Percentiles rank a stretch among this genome's conserved stretches.
Evolutionary conservation across 192 early-diverging fungal genomes (phyloP).

Genomic region (Backusella morwellensis): DNA sequence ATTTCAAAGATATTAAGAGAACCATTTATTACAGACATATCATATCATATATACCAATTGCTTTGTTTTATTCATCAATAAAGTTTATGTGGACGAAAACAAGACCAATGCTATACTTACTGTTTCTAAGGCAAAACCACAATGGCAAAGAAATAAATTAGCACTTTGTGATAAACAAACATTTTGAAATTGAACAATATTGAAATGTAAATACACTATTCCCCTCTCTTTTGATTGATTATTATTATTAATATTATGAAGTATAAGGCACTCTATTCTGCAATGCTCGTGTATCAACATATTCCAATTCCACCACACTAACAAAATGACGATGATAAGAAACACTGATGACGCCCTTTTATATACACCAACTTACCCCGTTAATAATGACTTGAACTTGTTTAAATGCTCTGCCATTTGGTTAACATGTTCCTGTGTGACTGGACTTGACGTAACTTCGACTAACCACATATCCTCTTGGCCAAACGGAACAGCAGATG

Average conservation of each 20-base stretch:
- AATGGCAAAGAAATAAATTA: too few species aligned
- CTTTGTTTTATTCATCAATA: too few species aligned
- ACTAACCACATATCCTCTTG: constrained; percentile 59
- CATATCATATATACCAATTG: too few species aligned
- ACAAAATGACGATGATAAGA: neutral
- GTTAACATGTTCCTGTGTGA: constrained; percentile 55
- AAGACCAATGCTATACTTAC: too few species aligned
- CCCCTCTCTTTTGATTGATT: neutral
- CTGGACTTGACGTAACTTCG: constrained; percentile 52
- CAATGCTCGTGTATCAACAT: constrained; percentile 36
- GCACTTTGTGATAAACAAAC: too few species aligned
- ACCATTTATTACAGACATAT: too few species aligned
- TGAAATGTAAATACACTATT: neutral
- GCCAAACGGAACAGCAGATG: constrained; percentile 38
- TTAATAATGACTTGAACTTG: constrained; percentile 38
- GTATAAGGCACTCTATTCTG: constrained; percentile 37
- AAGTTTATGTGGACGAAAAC: too few species aligned
- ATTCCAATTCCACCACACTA: constrained; percentile 39
- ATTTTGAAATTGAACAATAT: neutral
- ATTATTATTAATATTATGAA: neutral
- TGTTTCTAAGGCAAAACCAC: too few species aligned
- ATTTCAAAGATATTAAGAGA: too few species aligned
- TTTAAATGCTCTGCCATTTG: constrained; percentile 49
- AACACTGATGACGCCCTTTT: neutral
- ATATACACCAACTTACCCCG: constrained; percentile 28